Percentiles rank a stretch among this genome's conserved stretches.
Evolutionary conservation across 768 basidiomycete species (phyloP).

Genomic region (Tylopilus felleus): DNA sequence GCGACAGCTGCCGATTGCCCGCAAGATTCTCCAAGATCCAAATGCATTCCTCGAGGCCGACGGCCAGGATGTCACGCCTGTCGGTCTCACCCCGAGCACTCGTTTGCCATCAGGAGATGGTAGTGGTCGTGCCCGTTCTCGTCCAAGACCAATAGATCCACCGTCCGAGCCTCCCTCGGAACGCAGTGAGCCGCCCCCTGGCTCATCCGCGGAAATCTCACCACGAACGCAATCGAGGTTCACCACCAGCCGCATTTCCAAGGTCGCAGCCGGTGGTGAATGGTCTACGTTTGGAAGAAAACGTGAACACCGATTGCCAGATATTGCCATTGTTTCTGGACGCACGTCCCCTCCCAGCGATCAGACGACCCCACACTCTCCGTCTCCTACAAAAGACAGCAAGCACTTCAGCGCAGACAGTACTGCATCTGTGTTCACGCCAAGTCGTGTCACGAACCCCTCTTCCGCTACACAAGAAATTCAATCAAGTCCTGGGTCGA

Average conservation of each 20-base stretch:
- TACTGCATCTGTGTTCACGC: slow-evolving; percentile 16
- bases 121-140: slow-evolving; percentile 2
- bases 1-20: slow-evolving; percentile 16
- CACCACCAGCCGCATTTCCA: slow-evolving; percentile 18
- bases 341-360: slow-evolving; percentile 9
- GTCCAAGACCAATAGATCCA: slow-evolving; percentile 1
- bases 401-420: slow-evolving; percentile 18
- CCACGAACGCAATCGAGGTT: slow-evolving; percentile 11
- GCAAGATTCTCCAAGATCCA: slow-evolving; percentile 31
- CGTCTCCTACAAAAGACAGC: slow-evolving; percentile 16
- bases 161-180: not conserved
- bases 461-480: slow-evolving; percentile 4
- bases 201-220: slow-evolving; percentile 8
- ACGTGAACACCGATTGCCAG: slow-evolving; percentile 13
- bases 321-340: slow-evolving; percentile 14
- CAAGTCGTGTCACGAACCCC: slow-evolving; percentile 15
- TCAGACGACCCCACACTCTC: slow-evolving; percentile 16
- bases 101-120: slow-evolving; percentile 16
- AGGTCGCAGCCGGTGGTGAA: slow-evolving; percentile 19
- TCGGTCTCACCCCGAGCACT: slow-evolving; percentile 28
- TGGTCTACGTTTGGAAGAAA: slow-evolving; percentile 38
- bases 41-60: slow-evolving; percentile 25
- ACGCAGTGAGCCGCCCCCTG: not conserved
- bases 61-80: slow-evolving; percentile 10
- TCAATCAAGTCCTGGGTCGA: slow-evolving; percentile 7